These are phyloP conservation scores for Eimeria acervulina DNA, from an alignment of 169 alveolate species.

Conservation along the genomic window DNA sequence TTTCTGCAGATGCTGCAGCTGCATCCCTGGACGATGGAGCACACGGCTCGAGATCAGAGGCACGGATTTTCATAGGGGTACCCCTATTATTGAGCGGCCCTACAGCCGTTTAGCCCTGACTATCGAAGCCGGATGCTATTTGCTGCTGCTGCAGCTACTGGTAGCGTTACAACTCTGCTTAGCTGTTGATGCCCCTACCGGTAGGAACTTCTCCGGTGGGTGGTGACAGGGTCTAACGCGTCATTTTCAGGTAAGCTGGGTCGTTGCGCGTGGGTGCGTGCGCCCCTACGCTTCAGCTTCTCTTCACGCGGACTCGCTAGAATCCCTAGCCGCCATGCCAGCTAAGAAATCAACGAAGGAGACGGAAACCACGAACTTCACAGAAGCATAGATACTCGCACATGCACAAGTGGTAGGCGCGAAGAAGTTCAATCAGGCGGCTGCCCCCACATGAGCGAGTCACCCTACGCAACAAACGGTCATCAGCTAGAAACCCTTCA, in stretches of 20 bases:
- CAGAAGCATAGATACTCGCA: background rate
- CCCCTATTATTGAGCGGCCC: background rate
- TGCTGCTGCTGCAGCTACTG: conserved; percentile 73
- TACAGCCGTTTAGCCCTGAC: conserved; percentile 48
- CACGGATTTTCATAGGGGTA: background rate
- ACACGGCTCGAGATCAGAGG: background rate
- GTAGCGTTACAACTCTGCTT: background rate
- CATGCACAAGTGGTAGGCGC: conserved; percentile 7
- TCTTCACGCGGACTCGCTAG: conserved; percentile 39
- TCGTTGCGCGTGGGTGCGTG: conserved; percentile 34
- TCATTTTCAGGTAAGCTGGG: conserved; percentile 47
- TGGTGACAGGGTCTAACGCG: conserved; percentile 68
- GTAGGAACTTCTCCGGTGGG: conserved; percentile 3
- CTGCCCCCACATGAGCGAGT: background rate
- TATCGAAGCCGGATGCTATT: conserved; percentile 5
- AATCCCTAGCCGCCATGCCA: conserved; percentile 57
- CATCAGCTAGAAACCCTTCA: conserved; percentile 30
- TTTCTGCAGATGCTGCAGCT: conserved; percentile 24
- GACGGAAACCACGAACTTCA: background rate
- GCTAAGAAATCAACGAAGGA: conserved; percentile 3
- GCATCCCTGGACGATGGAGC: background rate
- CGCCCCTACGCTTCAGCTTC: conserved; percentile 61
- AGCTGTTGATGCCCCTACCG: conserved; percentile 45
- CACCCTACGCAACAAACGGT: conserved; percentile 19
- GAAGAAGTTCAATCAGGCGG: background rate